Percentiles rank a stretch among this genome's conserved stretches.
Evolutionary conservation across 2,329 filamentous ascomycete species (phyloP).

Genomic region (Pseudocercospora eumusae): DNA sequence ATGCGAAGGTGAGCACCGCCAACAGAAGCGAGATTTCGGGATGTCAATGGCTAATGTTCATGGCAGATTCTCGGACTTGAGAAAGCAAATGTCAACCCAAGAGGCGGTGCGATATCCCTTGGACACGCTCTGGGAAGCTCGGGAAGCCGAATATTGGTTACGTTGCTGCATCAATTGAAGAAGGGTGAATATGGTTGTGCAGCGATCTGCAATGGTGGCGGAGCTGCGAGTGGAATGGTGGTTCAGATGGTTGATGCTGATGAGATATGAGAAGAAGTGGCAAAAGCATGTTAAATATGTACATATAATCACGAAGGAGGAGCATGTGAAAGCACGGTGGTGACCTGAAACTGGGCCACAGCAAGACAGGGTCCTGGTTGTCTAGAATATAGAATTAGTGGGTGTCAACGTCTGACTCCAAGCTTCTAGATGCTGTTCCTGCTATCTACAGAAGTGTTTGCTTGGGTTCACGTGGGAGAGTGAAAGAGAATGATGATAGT

Average conservation of each 20-base stretch:
- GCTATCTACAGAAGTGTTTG: background rate
- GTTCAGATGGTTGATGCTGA: slow-evolving; percentile 71
- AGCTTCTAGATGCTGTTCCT: background rate
- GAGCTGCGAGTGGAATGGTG: slow-evolving; percentile 86
- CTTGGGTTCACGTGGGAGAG: background rate
- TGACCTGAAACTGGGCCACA: slow-evolving; percentile 5
- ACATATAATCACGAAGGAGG: background rate
- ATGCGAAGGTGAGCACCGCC: slow-evolving; percentile 68
- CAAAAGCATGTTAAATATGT: background rate
- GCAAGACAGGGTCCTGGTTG: background rate
- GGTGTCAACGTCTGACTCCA: background rate
- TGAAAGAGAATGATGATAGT: background rate
- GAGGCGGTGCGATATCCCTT: slow-evolving; percentile 87
- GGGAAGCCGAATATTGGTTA: slow-evolving; percentile 85
- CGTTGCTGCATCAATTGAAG: slow-evolving; percentile 86
- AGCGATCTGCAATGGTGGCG: slow-evolving; percentile 95
- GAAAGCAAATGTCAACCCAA: slow-evolving; percentile 76
- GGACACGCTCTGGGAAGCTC: slow-evolving; percentile 93
- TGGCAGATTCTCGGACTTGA: slow-evolving; percentile 76
- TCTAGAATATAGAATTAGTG: background rate
- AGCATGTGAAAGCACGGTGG: slow-evolving; percentile 3
- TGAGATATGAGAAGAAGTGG: slow-evolving; percentile 35
- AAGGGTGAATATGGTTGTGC: slow-evolving; percentile 92
- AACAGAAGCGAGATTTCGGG: background rate
- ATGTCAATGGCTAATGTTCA: slow-evolving; percentile 22